Conservation (phyloP, 148 eudicot species). For the Rhododendron simsii region DNA sequence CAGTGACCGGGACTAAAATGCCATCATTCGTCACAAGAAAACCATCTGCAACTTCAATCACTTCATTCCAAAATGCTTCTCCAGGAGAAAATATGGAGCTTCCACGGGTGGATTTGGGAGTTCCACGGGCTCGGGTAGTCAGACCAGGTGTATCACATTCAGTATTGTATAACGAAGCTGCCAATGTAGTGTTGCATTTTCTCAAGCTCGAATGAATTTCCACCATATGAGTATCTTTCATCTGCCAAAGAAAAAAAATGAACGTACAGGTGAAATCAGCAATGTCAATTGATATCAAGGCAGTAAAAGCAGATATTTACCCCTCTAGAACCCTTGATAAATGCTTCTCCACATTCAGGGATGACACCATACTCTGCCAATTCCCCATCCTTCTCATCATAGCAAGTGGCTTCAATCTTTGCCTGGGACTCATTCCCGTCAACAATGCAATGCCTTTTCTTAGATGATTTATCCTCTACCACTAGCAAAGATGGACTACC, state of each 20-base stretch:
- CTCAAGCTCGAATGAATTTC: conserved; percentile 47
- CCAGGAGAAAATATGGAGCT: conserved; percentile 89
- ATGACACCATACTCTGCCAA: conserved; percentile 15
- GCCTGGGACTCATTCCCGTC: conserved; percentile 22
- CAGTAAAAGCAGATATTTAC: conserved; percentile 22
- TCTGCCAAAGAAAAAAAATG: conserved; percentile 27
- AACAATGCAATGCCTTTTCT: conserved; percentile 45
- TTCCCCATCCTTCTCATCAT: conserved; percentile 18
- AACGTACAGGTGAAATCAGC: not conserved
- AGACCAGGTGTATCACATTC: conserved; percentile 57
- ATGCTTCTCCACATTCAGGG: conserved; percentile 24
- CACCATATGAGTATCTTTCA: conserved; percentile 19
- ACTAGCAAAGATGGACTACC: conserved; percentile 46
- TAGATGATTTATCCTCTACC: conserved; percentile 44
- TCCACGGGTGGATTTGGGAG: conserved; percentile 72
- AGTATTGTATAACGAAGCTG: conserved; percentile 3
- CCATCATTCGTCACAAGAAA: conserved; percentile 37
- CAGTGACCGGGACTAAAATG: conserved; percentile 16
- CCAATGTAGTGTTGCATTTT: conserved; percentile 50
- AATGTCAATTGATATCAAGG: not conserved
- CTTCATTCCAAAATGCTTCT: conserved; percentile 95
- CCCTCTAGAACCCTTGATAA: conserved; percentile 24
- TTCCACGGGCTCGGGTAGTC: conserved; percentile 40
- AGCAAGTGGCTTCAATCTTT: conserved; percentile 22
- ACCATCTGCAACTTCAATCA: conserved; percentile 83